Evolutionary conservation across 768 basidiomycete species (phyloP), one percentile per base, ranked within the genome.

Genomic region (Rhodotorula kratochvilovae): DNA sequence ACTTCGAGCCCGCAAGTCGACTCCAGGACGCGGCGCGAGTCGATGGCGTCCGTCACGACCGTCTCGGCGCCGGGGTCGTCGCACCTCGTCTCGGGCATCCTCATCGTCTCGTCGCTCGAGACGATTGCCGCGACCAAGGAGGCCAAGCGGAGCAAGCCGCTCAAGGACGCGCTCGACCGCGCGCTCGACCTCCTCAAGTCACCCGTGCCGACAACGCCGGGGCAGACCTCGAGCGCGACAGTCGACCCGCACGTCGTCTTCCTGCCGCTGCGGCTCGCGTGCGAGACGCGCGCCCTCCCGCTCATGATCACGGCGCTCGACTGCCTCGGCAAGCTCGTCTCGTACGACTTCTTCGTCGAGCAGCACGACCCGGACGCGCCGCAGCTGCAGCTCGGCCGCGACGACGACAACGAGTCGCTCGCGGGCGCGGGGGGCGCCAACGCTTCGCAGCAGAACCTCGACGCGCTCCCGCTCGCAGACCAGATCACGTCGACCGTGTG

Each of bases 261-360:
- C 78, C 92, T 96, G 77, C 94, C 96, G n/a, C 84, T 99, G 65
- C 87, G 91, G 60, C 84, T 98, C 63, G 96, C 96, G 16, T 98
- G 96, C 82, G 95, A 98, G 83, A 97, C 94, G 8, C 86, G 88
- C 62, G 90, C 85, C 73, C 93, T 97, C 79, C 92, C 92, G 76
- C 85, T 98, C 45, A 91, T 93, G 89, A 91, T 96, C 79, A 91
- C 93, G 27, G 95, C 94, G 76, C 83, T 99, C 80, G 96, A 99
- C 81, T 94, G 96, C 78, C 92, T 97, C 70, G 91, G 92, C 66
- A 99, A 99, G 81, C 86, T 99, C 75, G 91, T 98, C 72, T 94
- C 93, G 13, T 92, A 98, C 81, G 93, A 92, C 35, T 98, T 98
- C 85, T 97, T 98, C 78, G 86, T 87, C 54, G 94, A 96, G 76